Conservation (phyloP, 2,329 filamentous ascomycete species). For the Cryphonectria japonica region DNA sequence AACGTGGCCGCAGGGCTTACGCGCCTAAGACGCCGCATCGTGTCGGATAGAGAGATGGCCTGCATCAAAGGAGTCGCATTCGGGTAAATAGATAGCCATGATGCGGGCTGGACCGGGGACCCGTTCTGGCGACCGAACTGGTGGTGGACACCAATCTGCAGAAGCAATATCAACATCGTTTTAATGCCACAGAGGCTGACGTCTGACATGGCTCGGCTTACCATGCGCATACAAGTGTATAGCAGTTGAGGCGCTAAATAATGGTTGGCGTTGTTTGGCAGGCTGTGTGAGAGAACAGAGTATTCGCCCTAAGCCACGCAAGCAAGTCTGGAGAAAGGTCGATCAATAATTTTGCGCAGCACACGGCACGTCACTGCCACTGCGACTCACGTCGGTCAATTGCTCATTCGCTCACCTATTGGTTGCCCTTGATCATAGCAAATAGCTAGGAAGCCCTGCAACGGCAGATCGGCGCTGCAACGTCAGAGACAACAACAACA, state of each 20-base stretch:
- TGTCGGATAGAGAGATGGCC: neutral
- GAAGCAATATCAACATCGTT: neutral
- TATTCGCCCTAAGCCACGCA: neutral
- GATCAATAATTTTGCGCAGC: neutral
- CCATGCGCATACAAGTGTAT: neutral
- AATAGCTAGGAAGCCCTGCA: conserved; percentile 2
- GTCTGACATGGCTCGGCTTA: neutral
- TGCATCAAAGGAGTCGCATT: neutral
- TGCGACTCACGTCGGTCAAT: neutral
- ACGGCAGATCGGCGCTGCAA: conserved; percentile 4
- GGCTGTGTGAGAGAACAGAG: neutral
- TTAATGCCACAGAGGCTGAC: neutral
- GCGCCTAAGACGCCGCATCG: neutral
- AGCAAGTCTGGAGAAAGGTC: neutral
- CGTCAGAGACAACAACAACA: neutral
- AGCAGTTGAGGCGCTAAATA: neutral
- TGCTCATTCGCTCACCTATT: neutral
- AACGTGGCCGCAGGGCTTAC: neutral
- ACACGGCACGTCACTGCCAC: neutral
- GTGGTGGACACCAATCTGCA: neutral
- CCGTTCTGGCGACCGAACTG: neutral
- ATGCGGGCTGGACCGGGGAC: neutral
- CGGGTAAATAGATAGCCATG: neutral
- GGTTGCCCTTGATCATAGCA: neutral
- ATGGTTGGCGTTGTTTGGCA: neutral